phyloP scores from a whole-genome alignment of 768 basidiomycete species.

The Podaxis carcinomalis region DNA sequence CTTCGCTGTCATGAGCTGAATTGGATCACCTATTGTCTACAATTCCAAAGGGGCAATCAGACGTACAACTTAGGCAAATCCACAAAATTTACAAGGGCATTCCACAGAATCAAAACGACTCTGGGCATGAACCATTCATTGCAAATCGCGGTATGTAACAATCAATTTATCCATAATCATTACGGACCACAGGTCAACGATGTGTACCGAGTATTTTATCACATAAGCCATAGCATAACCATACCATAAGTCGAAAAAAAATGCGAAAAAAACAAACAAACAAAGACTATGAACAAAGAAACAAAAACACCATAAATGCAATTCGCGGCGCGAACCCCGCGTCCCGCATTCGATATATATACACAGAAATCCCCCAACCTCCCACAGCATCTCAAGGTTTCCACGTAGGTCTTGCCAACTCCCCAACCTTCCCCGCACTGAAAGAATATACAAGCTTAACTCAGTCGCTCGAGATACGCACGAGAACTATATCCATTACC shows the following conservation, averaged over 20 bases:
- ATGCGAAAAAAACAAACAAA: neutral
- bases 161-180: neutral
- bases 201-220: neutral
- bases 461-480: too few species aligned
- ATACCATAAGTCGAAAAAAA: neutral
- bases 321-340: conserved; percentile 4
- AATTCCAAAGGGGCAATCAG: too few species aligned
- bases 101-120: too few species aligned
- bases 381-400: neutral
- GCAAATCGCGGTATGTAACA: neutral
- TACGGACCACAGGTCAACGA: neutral
- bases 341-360: neutral
- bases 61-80: too few species aligned
- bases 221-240: neutral
- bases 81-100: too few species aligned
- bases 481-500: too few species aligned
- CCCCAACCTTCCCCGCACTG: neutral
- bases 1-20: too few species aligned
- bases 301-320: neutral
- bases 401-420: neutral
- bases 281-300: neutral
- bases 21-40: too few species aligned
- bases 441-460: too few species aligned
- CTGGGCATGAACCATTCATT: neutral
- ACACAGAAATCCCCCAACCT: neutral